Base-by-base conservation (phyloP, 768 basidiomycete species). In the Agaricus bisporus region DNA sequence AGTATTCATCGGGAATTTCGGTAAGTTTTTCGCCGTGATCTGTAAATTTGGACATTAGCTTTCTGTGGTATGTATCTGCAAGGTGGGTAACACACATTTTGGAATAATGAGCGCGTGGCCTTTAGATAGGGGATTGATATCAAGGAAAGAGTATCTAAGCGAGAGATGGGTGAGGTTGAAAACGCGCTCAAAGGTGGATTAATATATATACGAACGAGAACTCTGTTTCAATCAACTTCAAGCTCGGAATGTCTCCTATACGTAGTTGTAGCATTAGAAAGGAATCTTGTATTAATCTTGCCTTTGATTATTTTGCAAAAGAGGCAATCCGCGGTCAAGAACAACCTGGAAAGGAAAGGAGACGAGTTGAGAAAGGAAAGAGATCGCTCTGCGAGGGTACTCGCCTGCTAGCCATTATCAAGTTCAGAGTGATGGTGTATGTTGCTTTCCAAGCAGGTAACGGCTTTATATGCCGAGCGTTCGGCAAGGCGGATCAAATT, bases 281-380 rank as follows among this genome's bases (percentile, higher is more conserved):
- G 11, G 43, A 25, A 3, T 5, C 9, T 14, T 26, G 32, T 26
- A 4, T 11, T 11, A 14, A 14, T n/a, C 68, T 25, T 43, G 83
- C 93, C 90, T 73, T 90, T 90, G 73, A 94, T 79, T 68, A 98
- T 97, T 73, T 86, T 97, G 79, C 95, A 98, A 74, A 97, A 98
- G 62, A 98, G 71, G 69, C 94, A 97, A 20, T 32, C 32, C 5
- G 32, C 32, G 32, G 7, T 32, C 32, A 32, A 32, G 32, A 11
- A 7, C 32, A 32, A 32, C 32, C 32, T 32, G 32, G 32, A 32
- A 32, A 32, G 32, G 32, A 6, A 1, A 4, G 22, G 22, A 22
- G 22, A 22, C 22, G 22, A 22, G 22, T 22, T 32, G 32, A 32
- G 32, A 7, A 11, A 32, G 32, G 32, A 32, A 32, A 11, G 32